Conservation (phyloP, 352 stramenopile species). For the Pythium scleroteichum region DNA sequence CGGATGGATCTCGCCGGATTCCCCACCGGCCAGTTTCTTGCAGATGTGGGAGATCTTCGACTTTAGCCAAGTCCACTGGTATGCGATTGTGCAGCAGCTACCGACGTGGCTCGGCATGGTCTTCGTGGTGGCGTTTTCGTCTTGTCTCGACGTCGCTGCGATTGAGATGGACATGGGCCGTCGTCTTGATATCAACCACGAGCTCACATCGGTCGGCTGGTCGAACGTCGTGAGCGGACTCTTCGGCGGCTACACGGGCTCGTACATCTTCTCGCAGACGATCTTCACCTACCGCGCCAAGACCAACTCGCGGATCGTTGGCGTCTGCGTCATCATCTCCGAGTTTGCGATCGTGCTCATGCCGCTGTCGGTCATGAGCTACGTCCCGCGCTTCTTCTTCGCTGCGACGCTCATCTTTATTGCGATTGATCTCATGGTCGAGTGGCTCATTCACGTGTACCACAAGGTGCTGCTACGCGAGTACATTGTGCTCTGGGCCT, state of each 20-base stretch:
- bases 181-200: slow-evolving; percentile 95
- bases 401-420: slow-evolving; percentile 97
- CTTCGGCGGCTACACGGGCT: slow-evolving; percentile 96
- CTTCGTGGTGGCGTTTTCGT: slow-evolving; percentile 97
- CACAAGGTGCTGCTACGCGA: slow-evolving; percentile 86
- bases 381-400: slow-evolving; percentile 97
- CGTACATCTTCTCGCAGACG: slow-evolving; percentile 99
- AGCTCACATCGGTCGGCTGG: slow-evolving; percentile 93
- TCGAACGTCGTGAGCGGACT: slow-evolving; percentile 96
- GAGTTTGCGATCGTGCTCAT: slow-evolving; percentile 90
- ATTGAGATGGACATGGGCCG: slow-evolving; percentile 97
- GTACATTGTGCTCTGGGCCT: slow-evolving; percentile 92
- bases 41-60: slow-evolving; percentile 91
- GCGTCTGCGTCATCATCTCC: slow-evolving; percentile 86
- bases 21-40: slow-evolving; percentile 56
- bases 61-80: slow-evolving; percentile 91
- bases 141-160: slow-evolving; percentile 95
- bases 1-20: slow-evolving; percentile 89
- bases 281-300: slow-evolving; percentile 96
- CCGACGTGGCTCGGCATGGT: slow-evolving; percentile 95
- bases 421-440: slow-evolving; percentile 95
- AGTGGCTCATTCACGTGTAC: slow-evolving; percentile 94
- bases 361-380: slow-evolving; percentile 94
- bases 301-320: slow-evolving; percentile 90
- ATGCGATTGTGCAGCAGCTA: slow-evolving; percentile 85